These are phyloP conservation scores for Aspergillus conjunctus DNA, from an alignment of 495 filamentous ascomycete species.

Conservation along the genomic window DNA sequence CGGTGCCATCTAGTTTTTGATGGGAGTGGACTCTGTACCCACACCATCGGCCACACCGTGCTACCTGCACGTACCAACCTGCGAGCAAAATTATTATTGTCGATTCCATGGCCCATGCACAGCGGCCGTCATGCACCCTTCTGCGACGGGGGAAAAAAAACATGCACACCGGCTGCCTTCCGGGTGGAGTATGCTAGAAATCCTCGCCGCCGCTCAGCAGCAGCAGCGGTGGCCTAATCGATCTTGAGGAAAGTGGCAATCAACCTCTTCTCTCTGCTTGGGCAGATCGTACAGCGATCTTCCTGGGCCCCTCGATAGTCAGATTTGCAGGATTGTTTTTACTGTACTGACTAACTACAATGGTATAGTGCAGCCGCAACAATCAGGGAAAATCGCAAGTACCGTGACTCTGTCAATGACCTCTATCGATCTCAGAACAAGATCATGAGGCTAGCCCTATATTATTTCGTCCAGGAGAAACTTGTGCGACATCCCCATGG, in stretches of 20 bases:
- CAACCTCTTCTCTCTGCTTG: slow-evolving; percentile 2
- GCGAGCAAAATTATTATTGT: background rate
- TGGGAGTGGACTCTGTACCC: slow-evolving; percentile 1
- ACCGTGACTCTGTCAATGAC: background rate
- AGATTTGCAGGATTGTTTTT: slow-evolving; percentile 5
- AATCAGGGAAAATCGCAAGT: background rate
- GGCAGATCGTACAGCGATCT: slow-evolving; percentile 13
- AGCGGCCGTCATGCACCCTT: background rate
- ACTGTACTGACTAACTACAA: slow-evolving; percentile 15
- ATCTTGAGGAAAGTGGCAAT: slow-evolving; percentile 9
- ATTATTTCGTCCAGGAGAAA: background rate
- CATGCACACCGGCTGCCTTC: slow-evolving; percentile 5
- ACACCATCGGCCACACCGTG: slow-evolving; percentile 8
- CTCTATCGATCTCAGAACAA: background rate
- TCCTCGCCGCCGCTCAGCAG: background rate
- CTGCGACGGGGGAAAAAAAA: background rate
- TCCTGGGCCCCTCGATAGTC: slow-evolving; percentile 16
- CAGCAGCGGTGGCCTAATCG: slow-evolving; percentile 3
- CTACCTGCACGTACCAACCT: slow-evolving; percentile 13
- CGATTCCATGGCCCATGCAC: no score
- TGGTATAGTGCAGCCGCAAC: slow-evolving; percentile 8
- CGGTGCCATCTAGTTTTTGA: slow-evolving; percentile 8
- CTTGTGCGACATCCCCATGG: background rate
- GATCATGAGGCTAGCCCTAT: background rate
- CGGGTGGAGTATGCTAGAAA: background rate